Percentiles rank a stretch among this genome's conserved stretches.
Evolutionary conservation across 2,329 filamentous ascomycete species (phyloP).

Genomic region (Calonectria naviculata): DNA sequence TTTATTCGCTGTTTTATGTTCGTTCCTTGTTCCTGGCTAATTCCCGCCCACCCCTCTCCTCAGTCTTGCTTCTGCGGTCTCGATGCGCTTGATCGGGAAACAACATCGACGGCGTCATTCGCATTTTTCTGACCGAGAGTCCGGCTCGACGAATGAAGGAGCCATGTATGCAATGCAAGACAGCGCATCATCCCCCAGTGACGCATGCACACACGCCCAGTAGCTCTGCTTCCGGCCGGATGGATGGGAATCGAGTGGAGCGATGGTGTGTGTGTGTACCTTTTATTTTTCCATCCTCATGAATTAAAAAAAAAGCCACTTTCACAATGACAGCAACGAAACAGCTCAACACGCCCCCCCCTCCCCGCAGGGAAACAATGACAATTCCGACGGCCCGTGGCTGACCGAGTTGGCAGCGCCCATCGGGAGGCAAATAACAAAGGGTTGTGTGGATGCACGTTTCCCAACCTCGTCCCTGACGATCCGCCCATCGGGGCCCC

Average conservation of each 20-base stretch:
- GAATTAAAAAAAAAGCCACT: not conserved
- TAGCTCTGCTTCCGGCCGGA: not conserved
- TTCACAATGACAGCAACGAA: no score
- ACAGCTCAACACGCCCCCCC: not conserved
- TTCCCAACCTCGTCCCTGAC: conserved; percentile 36
- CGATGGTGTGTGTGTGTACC: not conserved
- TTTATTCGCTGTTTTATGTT: not conserved
- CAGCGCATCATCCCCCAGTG: not conserved
- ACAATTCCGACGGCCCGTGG: not conserved
- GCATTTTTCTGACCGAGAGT: not conserved
- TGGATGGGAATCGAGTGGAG: not conserved
- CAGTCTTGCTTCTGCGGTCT: not conserved
- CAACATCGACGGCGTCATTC: not conserved
- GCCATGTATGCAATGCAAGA: not conserved
- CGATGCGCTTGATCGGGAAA: not conserved
- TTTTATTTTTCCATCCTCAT: not conserved
- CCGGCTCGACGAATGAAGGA: not conserved
- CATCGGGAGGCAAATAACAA: not conserved
- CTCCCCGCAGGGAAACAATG: not conserved
- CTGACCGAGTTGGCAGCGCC: not conserved
- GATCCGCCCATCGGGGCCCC: conserved; percentile 28
- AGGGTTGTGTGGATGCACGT: not conserved
- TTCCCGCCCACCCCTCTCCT: not conserved
- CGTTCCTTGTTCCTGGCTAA: not conserved
- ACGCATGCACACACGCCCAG: not conserved